A percentile compares a stretch with the other conserved stretches of the same genome.
Conservation (phyloP, 139 green algal species). For the Chlorella sorokiniana region DNA sequence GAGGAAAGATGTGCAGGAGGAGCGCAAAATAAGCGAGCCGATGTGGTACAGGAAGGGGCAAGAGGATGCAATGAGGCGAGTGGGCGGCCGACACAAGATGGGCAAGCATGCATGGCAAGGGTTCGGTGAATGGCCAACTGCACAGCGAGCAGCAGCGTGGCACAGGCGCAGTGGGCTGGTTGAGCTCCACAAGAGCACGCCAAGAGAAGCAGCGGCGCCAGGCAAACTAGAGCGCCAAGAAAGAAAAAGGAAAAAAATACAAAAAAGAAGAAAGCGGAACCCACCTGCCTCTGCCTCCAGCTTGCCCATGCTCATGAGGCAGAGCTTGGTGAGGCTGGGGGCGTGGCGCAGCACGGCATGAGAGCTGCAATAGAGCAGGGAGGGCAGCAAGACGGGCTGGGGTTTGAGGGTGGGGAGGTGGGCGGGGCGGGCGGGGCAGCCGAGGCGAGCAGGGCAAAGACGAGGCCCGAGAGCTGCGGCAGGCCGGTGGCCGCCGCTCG, state of each 20-base stretch:
- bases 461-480: too few species aligned
- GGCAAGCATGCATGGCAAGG: background rate
- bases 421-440: background rate
- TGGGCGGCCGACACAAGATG: background rate
- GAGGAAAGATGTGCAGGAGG: background rate
- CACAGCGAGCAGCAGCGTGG: background rate
- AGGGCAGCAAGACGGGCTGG: background rate
- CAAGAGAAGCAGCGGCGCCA: too few species aligned
- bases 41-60: too few species aligned
- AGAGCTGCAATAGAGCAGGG: background rate
- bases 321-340: constrained; percentile 24
- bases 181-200: too few species aligned
- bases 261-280: too few species aligned
- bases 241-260: too few species aligned
- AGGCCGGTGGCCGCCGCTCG: too few species aligned
- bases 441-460: too few species aligned
- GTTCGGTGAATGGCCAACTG: background rate
- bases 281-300: constrained; percentile 21
- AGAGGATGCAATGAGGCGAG: background rate
- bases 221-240: too few species aligned
- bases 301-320: constrained; percentile 29
- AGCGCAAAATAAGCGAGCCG: background rate
- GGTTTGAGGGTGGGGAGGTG: background rate
- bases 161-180: too few species aligned
- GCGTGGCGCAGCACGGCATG: constrained; percentile 19